These are phyloP conservation scores for Breviolum minutum DNA, from an alignment of 73 alveolate species.

Conservation along the genomic window DNA sequence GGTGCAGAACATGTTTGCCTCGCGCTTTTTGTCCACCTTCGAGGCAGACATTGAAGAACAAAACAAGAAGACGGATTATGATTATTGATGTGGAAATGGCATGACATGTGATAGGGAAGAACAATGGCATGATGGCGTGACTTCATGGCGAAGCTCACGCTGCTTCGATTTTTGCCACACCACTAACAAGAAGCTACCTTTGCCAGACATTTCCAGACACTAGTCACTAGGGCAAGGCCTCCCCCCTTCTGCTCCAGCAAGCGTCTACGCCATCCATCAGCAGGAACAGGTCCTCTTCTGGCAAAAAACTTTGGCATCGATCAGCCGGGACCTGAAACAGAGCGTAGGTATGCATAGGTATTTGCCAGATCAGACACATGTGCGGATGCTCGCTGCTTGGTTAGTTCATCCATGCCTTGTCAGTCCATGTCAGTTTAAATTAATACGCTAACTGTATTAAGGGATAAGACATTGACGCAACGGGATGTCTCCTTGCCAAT, in stretches of 20 bases:
- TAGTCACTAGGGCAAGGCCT: too few species aligned
- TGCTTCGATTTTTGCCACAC: not conserved
- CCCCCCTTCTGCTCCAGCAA: not conserved
- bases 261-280: not conserved
- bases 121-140: too few species aligned
- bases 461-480: too few species aligned
- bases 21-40: slow-evolving; percentile 97
- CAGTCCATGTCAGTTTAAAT: not conserved
- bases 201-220: too few species aligned
- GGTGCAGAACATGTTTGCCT: slow-evolving; percentile 98
- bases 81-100: too few species aligned
- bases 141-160: too few species aligned
- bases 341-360: not conserved
- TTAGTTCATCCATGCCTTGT: not conserved
- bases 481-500: too few species aligned
- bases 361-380: too few species aligned
- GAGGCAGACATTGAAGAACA: too few species aligned
- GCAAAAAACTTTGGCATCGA: slow-evolving; percentile 96
- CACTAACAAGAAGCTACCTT: not conserved
- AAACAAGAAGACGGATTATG: too few species aligned
- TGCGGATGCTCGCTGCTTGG: not conserved
- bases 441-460: too few species aligned
- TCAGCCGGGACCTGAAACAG: slow-evolving; percentile 5
- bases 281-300: slow-evolving; percentile 96
- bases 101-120: too few species aligned